Evolutionary conservation across 495 filamentous ascomycete genomes (phyloP).

Genomic region (Penicillium pancosmium): DNA sequence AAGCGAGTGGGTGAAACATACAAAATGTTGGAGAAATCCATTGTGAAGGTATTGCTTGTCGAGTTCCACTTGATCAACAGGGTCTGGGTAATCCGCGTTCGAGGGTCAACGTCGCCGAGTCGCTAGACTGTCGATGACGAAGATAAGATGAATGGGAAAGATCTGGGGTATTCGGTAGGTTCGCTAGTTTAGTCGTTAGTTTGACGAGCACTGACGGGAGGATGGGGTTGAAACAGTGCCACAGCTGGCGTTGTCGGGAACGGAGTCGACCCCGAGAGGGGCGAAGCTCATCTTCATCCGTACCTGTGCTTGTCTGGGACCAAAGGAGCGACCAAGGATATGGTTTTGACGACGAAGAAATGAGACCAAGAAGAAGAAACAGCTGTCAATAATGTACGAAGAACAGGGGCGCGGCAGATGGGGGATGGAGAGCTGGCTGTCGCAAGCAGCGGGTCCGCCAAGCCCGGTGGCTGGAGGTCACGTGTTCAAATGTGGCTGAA

Average conservation of each 20-base stretch:
- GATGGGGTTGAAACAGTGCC: conserved; percentile 6
- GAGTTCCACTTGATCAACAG: conserved; percentile 12
- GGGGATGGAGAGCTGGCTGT: conserved; percentile 29
- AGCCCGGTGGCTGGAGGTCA: conserved; percentile 33
- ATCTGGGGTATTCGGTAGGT: conserved; percentile 5
- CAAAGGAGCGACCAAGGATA: conserved; percentile 2
- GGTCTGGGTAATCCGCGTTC: conserved; percentile 12
- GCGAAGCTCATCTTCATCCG: not conserved
- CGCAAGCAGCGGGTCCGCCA: conserved; percentile 49
- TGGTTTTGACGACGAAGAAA: not conserved
- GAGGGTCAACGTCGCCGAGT: conserved; percentile 8
- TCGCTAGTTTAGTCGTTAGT: conserved; percentile 24
- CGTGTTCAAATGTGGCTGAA: conserved; percentile 5
- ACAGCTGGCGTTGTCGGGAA: not conserved
- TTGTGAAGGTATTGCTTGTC: conserved; percentile 27
- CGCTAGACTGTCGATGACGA: conserved; percentile 8
- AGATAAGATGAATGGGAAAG: not conserved
- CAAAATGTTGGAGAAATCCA: conserved; percentile 64
- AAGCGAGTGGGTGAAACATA: conserved; percentile 34
- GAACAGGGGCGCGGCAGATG: conserved; percentile 26
- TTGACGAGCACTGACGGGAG: conserved; percentile 2
- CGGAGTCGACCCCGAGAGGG: conserved; percentile 10
- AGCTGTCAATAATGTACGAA: conserved; percentile 7
- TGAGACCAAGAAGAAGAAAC: conserved; percentile 1
- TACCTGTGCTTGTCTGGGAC: conserved; percentile 6